A percentile compares a stretch with the other conserved stretches of the same genome.
phyloP scores from a whole-genome alignment of 2,329 filamentous ascomycete species.

The Exserohilum rostratum region DNA sequence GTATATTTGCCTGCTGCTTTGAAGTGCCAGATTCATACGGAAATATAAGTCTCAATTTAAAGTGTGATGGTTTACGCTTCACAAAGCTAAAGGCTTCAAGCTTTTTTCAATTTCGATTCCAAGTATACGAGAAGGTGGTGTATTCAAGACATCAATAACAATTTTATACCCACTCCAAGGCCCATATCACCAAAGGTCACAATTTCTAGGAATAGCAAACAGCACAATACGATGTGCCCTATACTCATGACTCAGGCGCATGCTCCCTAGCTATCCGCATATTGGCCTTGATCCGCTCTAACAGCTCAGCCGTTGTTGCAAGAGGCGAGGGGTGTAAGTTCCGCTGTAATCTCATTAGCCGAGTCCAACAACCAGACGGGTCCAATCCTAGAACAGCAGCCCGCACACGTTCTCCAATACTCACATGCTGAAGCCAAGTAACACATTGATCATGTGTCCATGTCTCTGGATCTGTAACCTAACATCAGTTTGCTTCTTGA shows the following conservation, averaged over 20 bases:
- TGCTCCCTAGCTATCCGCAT: slow-evolving; percentile 55
- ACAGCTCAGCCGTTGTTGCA: slow-evolving; percentile 66
- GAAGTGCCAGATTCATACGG: too few species aligned
- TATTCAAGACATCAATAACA: not conserved
- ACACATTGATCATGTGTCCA: slow-evolving; percentile 84
- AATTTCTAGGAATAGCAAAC: not conserved
- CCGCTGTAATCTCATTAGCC: slow-evolving; percentile 55
- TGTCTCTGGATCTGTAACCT: slow-evolving; percentile 61
- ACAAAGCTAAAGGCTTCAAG: not conserved
- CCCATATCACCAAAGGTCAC: not conserved
- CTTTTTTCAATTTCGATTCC: not conserved
- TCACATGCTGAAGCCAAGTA: slow-evolving; percentile 80
- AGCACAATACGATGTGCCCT: not conserved
- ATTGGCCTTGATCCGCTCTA: slow-evolving; percentile 73
- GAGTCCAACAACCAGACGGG: not conserved
- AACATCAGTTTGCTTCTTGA: not conserved
- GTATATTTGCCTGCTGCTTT: too few species aligned
- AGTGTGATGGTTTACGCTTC: not conserved
- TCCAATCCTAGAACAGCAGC: not conserved
- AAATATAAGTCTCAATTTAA: too few species aligned
- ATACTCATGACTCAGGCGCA: slow-evolving; percentile 4
- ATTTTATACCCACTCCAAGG: not conserved
- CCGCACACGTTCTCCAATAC: slow-evolving; percentile 42
- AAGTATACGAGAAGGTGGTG: not conserved
- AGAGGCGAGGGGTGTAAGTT: slow-evolving; percentile 65